Evolutionary conservation across 306 rosid genomes (phyloP).

Genomic region (Benincasa hispida): DNA sequence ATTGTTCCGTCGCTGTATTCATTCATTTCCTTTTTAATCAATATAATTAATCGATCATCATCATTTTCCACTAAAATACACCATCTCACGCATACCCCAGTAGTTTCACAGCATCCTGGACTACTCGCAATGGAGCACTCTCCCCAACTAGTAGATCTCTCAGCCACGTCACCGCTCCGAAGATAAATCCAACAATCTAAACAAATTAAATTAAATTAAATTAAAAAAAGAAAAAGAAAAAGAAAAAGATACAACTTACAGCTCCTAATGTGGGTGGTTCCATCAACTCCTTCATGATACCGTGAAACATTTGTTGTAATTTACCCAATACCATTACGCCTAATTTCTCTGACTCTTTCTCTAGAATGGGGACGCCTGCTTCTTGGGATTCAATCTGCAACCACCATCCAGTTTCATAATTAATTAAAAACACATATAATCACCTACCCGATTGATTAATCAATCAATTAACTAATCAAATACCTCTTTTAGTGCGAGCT

Average conservation of each 20-base stretch:
- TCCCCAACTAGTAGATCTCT: conserved; percentile 47
- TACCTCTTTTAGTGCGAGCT: too few relatives aligned
- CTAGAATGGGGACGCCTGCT: neutral
- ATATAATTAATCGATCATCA: too few relatives aligned
- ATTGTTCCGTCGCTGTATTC: conserved; percentile 56
- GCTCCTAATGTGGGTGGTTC: conserved; percentile 79
- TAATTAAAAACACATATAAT: too few relatives aligned
- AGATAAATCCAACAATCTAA: conserved; percentile 62
- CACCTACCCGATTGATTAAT: too few relatives aligned
- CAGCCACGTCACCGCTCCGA: conserved; percentile 56
- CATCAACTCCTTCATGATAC: conserved; percentile 41
- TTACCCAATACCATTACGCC: conserved; percentile 13
- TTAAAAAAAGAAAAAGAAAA: too few relatives aligned
- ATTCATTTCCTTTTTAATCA: too few relatives aligned
- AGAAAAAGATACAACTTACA: conserved; percentile 18
- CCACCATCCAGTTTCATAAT: neutral
- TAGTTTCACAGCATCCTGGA: conserved; percentile 45
- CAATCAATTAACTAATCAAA: neutral
- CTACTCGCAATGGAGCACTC: conserved; percentile 56
- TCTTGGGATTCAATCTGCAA: neutral
- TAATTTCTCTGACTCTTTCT: neutral
- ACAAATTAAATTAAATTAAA: too few relatives aligned
- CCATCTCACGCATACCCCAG: conserved; percentile 38
- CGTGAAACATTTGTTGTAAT: conserved; percentile 13
- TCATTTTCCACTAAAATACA: too few relatives aligned